Evolutionary conservation across 257 asterid genomes (phyloP).

Genomic region (Nicotiana sylvestris): DNA sequence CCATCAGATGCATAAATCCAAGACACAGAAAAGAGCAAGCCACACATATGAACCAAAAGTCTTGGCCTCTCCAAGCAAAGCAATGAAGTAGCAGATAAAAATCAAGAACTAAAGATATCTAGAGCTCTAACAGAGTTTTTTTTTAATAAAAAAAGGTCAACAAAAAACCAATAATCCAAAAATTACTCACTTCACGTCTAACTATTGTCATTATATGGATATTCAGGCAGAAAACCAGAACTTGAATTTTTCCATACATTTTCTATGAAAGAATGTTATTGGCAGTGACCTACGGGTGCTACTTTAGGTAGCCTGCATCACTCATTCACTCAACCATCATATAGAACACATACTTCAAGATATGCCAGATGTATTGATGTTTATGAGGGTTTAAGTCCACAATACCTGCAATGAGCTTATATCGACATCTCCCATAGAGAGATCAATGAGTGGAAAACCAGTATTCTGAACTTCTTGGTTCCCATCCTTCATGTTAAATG

Average conservation of each 20-base stretch:
- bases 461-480: conserved; percentile 48
- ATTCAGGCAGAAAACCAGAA: neutral
- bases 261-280: neutral
- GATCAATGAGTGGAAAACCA: conserved; percentile 52
- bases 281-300: neutral
- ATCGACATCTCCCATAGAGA: conserved; percentile 57
- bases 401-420: conserved; percentile 67
- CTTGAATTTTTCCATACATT: neutral
- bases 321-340: conserved; percentile 6
- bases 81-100: neutral
- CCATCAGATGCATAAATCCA: neutral
- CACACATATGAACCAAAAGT: neutral
- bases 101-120: neutral
- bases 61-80: neutral
- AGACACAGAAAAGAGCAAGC: neutral
- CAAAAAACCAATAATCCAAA: neutral
- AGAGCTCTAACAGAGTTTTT: neutral
- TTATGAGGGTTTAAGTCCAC: conserved; percentile 1
- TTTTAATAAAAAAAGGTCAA: neutral
- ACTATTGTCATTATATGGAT: neutral
- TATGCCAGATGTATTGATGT: neutral
- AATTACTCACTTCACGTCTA: neutral
- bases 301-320: neutral
- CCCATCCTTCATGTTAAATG: conserved; percentile 38
- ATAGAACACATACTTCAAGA: neutral